Evolutionary conservation across 2,329 filamentous ascomycete genomes (phyloP).

Genomic region (Madurella fahalii): DNA sequence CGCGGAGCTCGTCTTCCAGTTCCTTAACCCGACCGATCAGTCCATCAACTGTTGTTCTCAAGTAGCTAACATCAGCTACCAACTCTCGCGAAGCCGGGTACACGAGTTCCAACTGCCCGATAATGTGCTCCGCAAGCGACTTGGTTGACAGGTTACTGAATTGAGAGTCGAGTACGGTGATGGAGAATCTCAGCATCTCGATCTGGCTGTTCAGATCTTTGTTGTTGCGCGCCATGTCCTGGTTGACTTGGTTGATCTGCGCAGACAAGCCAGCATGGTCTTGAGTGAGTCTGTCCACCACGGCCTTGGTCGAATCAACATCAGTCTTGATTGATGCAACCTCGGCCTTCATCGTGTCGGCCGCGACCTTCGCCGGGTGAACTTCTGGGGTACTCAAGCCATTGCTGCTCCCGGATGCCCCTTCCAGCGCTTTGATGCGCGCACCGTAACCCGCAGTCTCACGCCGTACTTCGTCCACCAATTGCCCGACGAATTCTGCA

Average conservation of each 20-base stretch:
- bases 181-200: constrained; percentile 33
- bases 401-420: background rate
- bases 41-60: constrained; percentile 2
- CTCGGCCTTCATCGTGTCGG: background rate
- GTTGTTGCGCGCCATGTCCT: background rate
- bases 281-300: constrained; percentile 1
- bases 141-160: constrained; percentile 48
- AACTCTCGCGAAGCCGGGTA: constrained; percentile 24
- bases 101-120: constrained; percentile 34
- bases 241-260: background rate
- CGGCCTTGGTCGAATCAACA: background rate
- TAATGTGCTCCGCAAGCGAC: constrained; percentile 38
- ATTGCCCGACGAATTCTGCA: background rate
- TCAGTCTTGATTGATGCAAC: constrained; percentile 2
- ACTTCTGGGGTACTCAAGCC: background rate
- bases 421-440: constrained; percentile 8
- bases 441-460: background rate
- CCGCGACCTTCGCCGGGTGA: background rate
- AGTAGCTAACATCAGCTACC: constrained; percentile 8
- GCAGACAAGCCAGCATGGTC: background rate
- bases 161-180: constrained; percentile 42
- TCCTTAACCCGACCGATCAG: background rate
- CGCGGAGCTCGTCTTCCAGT: constrained; percentile 3
- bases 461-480: background rate
- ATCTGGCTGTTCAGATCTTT: constrained; percentile 17